Evolutionary conservation across 2,329 filamentous ascomycete species (phyloP).

Genomic region (Sporothrix phasma): DNA sequence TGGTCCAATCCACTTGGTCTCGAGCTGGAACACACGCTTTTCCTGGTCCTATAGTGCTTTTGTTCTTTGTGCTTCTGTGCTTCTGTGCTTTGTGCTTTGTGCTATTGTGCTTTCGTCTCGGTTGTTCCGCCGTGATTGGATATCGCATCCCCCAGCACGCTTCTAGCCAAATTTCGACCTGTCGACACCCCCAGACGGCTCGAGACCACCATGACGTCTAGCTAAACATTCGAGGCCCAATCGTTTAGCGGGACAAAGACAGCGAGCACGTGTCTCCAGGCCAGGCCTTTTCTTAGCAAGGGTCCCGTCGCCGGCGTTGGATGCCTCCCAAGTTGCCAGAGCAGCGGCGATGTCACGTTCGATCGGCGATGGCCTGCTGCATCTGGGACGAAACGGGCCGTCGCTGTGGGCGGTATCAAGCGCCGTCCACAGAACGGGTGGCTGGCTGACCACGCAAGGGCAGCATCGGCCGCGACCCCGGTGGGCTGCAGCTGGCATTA

Average conservation of each 20-base stretch:
- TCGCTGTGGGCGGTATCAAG: background rate
- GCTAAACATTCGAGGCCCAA: background rate
- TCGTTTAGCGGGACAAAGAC: background rate
- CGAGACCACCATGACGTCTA: background rate
- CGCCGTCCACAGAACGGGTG: background rate
- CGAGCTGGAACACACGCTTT: background rate
- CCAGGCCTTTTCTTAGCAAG: background rate
- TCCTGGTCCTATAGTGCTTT: background rate
- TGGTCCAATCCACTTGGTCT: background rate
- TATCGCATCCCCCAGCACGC: background rate
- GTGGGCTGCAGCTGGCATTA: background rate
- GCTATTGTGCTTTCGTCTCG: background rate
- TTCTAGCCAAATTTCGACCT: background rate
- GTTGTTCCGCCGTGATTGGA: background rate
- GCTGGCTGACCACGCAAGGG: background rate
- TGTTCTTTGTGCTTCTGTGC: background rate
- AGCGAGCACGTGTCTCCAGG: background rate
- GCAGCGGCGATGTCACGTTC: constrained; percentile 2
- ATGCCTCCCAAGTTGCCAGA: background rate
- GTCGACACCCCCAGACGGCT: background rate
- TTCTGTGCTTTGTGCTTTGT: no score
- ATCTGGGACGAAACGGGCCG: background rate
- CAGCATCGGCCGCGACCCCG: background rate
- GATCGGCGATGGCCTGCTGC: background rate
- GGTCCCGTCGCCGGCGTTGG: background rate